These are phyloP conservation scores for Euclidium syriacum DNA, from an alignment of 345 rosid genomes.

Conservation along the genomic window DNA sequence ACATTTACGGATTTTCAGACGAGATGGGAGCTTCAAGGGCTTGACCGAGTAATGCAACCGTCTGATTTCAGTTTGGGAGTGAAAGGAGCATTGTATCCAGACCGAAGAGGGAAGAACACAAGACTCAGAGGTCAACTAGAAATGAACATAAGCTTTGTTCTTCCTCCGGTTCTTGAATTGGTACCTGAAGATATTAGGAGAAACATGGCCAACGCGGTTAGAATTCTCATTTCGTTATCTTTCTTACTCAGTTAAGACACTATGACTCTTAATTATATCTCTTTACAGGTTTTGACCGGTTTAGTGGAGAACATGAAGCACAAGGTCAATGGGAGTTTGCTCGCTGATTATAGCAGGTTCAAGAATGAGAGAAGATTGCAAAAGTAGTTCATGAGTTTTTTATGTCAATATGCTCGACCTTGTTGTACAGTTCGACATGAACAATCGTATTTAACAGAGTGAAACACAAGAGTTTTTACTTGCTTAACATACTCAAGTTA, in stretches of 20 bases:
- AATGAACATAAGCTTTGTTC: conserved; percentile 66
- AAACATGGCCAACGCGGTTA: conserved; percentile 57
- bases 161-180: conserved; percentile 67
- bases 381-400: background rate
- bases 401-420: background rate
- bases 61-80: conserved; percentile 62
- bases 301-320: conserved; percentile 78
- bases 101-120: conserved; percentile 39
- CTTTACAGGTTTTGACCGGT: conserved; percentile 50
- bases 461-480: background rate
- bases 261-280: background rate
- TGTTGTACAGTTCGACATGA: conserved; percentile 17
- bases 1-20: conserved; percentile 37
- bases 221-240: background rate
- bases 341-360: conserved; percentile 73
- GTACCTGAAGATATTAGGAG: conserved; percentile 63
- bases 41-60: conserved; percentile 48
- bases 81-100: conserved; percentile 64
- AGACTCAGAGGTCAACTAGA: conserved; percentile 75
- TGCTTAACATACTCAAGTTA: background rate
- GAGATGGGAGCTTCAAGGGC: conserved; percentile 86
- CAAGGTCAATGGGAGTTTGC: conserved; percentile 71
- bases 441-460: background rate
- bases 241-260: background rate
- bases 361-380: conserved; percentile 36